A percentile compares a stretch with the other conserved stretches of the same genome.
Evolutionary conservation across 2,329 filamentous ascomycete genomes (phyloP).

Genomic region (Aspergillus niger): DNA sequence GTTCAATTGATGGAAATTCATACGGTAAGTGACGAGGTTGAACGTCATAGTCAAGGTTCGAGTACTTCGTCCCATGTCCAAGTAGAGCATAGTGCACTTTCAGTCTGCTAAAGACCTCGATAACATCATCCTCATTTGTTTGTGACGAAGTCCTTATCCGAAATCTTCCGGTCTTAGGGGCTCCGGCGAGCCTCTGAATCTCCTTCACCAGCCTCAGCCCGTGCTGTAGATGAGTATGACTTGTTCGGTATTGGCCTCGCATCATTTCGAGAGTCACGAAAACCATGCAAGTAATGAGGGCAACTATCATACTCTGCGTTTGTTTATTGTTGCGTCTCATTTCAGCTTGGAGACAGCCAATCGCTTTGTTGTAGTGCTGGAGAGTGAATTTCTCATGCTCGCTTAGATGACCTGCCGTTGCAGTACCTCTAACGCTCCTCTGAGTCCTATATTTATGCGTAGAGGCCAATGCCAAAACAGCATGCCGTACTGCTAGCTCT

Average conservation of each 20-base stretch:
- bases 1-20: background rate
- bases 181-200: background rate
- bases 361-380: conserved; percentile 44
- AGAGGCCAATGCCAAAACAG: conserved; percentile 45
- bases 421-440: conserved; percentile 18
- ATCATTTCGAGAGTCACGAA: background rate
- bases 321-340: background rate
- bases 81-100: background rate
- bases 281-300: conserved; percentile 1
- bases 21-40: background rate
- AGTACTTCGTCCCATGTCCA: background rate
- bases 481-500: conserved; percentile 48
- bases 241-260: background rate
- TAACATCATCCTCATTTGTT: background rate
- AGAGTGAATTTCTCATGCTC: conserved; percentile 37
- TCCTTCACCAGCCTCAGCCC: background rate
- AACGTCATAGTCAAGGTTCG: background rate
- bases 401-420: background rate
- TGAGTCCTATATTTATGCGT: conserved; percentile 28
- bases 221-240: background rate
- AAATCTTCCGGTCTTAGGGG: background rate
- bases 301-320: background rate
- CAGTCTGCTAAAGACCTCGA: background rate
- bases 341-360: conserved; percentile 19
- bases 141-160: background rate